These are phyloP conservation scores for Moniliella sp. DNA, from an alignment of 1,284 basidiomycete species.

Conservation along the genomic window DNA sequence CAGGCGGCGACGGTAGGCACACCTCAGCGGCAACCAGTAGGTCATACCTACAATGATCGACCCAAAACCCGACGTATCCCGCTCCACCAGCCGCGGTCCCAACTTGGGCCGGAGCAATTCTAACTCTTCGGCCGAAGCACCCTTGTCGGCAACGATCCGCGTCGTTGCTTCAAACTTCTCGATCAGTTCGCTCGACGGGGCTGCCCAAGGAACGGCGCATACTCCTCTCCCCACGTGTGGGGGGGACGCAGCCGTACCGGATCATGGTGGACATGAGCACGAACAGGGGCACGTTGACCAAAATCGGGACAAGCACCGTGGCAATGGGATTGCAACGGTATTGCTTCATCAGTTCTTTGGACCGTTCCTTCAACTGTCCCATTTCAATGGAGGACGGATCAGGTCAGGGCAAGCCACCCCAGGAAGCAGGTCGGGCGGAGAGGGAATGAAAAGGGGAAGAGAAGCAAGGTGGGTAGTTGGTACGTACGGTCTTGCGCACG, in stretches of 20 bases:
- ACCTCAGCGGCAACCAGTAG: conserved; percentile 21
- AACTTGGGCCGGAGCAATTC: conserved; percentile 13
- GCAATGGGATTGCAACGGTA: conserved; percentile 18
- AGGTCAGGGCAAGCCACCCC: no score
- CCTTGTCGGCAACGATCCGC: conserved; percentile 17
- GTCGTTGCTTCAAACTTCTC: conserved; percentile 12
- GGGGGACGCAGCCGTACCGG: conserved; percentile 12
- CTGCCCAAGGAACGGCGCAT: neutral
- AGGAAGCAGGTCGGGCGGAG: no score
- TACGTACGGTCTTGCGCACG: neutral
- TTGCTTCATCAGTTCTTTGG: conserved; percentile 9
- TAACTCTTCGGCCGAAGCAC: conserved; percentile 12
- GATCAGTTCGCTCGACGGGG: conserved; percentile 6
- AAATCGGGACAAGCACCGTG: conserved; percentile 14
- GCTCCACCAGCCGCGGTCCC: conserved; percentile 20
- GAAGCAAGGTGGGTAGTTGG: no score
- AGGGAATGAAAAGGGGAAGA: neutral
- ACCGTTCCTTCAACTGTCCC: conserved; percentile 7
- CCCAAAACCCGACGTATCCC: conserved; percentile 19
- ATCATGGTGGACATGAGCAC: conserved; percentile 16
- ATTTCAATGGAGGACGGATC: no score
- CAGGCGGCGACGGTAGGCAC: conserved; percentile 1
- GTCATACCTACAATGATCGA: conserved; percentile 20
- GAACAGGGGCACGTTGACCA: conserved; percentile 21
- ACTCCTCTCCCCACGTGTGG: conserved; percentile 3